phyloP scores from a whole-genome alignment of 2,329 filamentous ascomycete genomes.

The Colletotrichum australisinense region DNA sequence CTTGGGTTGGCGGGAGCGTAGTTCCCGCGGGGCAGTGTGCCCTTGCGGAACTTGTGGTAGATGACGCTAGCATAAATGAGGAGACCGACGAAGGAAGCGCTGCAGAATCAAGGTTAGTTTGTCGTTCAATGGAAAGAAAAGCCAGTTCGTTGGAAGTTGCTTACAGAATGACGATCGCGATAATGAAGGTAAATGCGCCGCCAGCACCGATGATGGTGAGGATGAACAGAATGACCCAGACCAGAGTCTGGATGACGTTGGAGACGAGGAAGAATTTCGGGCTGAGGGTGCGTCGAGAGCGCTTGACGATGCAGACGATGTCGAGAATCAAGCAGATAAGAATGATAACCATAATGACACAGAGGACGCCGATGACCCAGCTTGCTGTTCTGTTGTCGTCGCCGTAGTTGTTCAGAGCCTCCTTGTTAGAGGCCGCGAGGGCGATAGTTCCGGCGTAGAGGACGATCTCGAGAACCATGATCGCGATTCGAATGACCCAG shows the following conservation, averaged over 20 bases:
- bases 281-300: constrained; percentile 42
- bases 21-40: constrained; percentile 18
- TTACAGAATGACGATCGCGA: constrained; percentile 44
- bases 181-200: constrained; percentile 24
- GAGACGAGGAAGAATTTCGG: constrained; percentile 47
- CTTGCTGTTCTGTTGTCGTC: neutral
- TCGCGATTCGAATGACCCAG: constrained; percentile 46
- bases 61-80: constrained; percentile 46
- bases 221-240: constrained; percentile 43
- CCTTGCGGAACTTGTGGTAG: constrained; percentile 40
- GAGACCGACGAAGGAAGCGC: constrained; percentile 46
- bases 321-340: constrained; percentile 44
- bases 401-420: constrained; percentile 32
- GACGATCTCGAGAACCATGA: constrained; percentile 43
- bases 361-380: constrained; percentile 38
- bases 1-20: constrained; percentile 18
- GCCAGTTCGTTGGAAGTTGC: constrained; percentile 7
- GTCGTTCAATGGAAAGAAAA: neutral
- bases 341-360: constrained; percentile 42
- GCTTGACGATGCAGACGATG: constrained; percentile 47
- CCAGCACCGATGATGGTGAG: constrained; percentile 40
- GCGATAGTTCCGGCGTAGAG: constrained; percentile 39
- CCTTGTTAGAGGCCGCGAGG: constrained; percentile 35
- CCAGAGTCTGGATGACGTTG: constrained; percentile 41
- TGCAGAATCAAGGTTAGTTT: constrained; percentile 16